These are phyloP conservation scores for Cryptosporidium baileyi DNA, from an alignment of 169 alveolate genomes.

Conservation along the genomic window DNA sequence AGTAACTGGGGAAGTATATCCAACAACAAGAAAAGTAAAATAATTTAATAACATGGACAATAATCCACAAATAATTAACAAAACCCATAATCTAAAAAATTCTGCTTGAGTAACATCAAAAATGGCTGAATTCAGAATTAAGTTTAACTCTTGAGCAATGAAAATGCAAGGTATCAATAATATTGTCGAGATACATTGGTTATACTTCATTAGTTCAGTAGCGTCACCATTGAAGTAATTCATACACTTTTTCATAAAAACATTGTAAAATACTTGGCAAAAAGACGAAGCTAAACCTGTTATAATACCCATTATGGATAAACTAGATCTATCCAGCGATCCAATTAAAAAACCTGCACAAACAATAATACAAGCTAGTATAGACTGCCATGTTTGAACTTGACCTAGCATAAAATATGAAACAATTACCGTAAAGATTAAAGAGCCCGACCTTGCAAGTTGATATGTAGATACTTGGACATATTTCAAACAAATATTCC, in stretches of 20 bases:
- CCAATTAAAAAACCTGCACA: slow-evolving; percentile 74
- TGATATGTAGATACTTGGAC: slow-evolving; percentile 79
- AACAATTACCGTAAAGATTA: slow-evolving; percentile 71
- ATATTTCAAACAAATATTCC: slow-evolving; percentile 72
- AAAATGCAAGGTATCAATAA: slow-evolving; percentile 70
- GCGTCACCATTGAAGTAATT: slow-evolving; percentile 46
- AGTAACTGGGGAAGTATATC: slow-evolving; percentile 71
- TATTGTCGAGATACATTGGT: slow-evolving; percentile 56
- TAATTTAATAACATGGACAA: slow-evolving; percentile 51
- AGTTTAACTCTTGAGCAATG: slow-evolving; percentile 33
- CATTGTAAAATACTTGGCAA: slow-evolving; percentile 76
- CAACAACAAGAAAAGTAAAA: slow-evolving; percentile 55
- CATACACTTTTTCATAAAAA: slow-evolving; percentile 72
- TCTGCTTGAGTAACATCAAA: slow-evolving; percentile 16
- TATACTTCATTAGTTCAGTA: slow-evolving; percentile 32
- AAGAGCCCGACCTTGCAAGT: slow-evolving; percentile 76
- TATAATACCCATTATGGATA: slow-evolving; percentile 65
- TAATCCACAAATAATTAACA: slow-evolving; percentile 40
- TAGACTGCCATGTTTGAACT: slow-evolving; percentile 38
- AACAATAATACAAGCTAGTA: slow-evolving; percentile 72
- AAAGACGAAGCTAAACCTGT: slow-evolving; percentile 74
- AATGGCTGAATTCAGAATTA: slow-evolving; percentile 17
- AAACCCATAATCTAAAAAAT: slow-evolving; percentile 51
- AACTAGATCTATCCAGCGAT: slow-evolving; percentile 70
- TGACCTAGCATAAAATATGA: slow-evolving; percentile 72